Evolutionary conservation across 2,329 filamentous ascomycete genomes (phyloP), one percentile per base, ranked within the genome.

Genomic region (Sclerotinia subarctica): DNA sequence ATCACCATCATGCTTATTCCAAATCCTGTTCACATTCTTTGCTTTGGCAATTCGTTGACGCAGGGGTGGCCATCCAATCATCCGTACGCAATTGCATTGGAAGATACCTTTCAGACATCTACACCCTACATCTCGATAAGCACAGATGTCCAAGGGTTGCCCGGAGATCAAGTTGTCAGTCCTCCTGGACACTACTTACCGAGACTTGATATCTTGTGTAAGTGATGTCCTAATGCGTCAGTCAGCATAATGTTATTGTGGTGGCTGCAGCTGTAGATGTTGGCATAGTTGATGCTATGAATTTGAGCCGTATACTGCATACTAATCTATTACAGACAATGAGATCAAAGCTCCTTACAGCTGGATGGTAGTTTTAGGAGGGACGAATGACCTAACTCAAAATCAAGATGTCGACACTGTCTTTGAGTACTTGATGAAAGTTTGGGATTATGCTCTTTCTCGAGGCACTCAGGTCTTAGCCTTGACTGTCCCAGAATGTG

Each of bases 321-420:
- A 67, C 65, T 67, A 26, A 67, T 19, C 24, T 10, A 3, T 46
- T 1, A 10, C 21, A 73, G 72, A 73, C 49, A 49, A 72, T 66
- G 70, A 72, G 56, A 44, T 56, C 26, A 15, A 70, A 6, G 29
- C 32, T 6, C 72, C 74, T 13, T 76, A 75, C 26, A 85, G 89
- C 79, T 90, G 87, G 86, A 82, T 85, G 19, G 82, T 90, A 44
- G 77, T 90, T 5, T 81, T 90, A 2, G 88, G 86, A 11, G 88
- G 88, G 2, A 90, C 88, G 60, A 90, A 90, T 73, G 88, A 90
- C 71, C 76, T 90, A 6, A 83, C 77, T 29, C 79, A 79, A 69
- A 74, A 75, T 11, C 71, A 73, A 46, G 19, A 57, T 2, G 72
- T 80, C 11, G 76, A 82, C 0, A 73, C 78, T 1, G 84, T 88